A percentile compares a stretch with the other conserved stretches of the same genome.
Conservation (phyloP, 495 filamentous ascomycete species). For the Xylaria scruposa region DNA sequence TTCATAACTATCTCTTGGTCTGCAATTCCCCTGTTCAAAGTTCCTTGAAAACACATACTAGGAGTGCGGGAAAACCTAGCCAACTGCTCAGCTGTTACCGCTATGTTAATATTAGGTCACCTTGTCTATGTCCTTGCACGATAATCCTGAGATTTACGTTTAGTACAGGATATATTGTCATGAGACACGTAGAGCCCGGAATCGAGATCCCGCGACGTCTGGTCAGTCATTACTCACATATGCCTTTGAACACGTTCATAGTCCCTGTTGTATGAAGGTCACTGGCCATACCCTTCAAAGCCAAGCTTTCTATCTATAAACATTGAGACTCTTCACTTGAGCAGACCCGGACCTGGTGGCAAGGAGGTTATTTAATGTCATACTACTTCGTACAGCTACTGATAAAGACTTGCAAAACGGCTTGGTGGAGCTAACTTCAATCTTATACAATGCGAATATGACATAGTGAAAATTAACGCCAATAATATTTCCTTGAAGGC, state of each 20-base stretch:
- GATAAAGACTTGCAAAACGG: not conserved
- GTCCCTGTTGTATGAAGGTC: too few species aligned
- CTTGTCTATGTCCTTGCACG: too few species aligned
- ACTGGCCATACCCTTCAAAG: too few species aligned
- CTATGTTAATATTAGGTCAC: too few species aligned
- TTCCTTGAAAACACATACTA: too few species aligned
- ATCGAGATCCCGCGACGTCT: not conserved
- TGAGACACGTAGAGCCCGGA: not conserved
- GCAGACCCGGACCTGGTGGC: not conserved
- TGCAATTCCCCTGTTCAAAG: too few species aligned
- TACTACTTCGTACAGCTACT: not conserved
- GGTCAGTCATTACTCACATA: not conserved
- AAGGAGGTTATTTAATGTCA: not conserved
- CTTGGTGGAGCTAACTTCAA: not conserved
- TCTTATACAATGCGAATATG: not conserved
- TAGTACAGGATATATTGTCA: not conserved
- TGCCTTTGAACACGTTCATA: not conserved
- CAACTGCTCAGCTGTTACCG: too few species aligned
- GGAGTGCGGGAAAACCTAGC: too few species aligned
- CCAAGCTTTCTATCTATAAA: too few species aligned
- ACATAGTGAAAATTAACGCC: not conserved
- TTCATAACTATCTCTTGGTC: too few species aligned
- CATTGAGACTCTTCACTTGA: not conserved
- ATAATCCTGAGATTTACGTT: not conserved
- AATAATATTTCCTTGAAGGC: not conserved